Evolutionary conservation across 306 rosid species (phyloP), one percentile per base, ranked within the genome.

Genomic region (Castanopsis chinensis): DNA sequence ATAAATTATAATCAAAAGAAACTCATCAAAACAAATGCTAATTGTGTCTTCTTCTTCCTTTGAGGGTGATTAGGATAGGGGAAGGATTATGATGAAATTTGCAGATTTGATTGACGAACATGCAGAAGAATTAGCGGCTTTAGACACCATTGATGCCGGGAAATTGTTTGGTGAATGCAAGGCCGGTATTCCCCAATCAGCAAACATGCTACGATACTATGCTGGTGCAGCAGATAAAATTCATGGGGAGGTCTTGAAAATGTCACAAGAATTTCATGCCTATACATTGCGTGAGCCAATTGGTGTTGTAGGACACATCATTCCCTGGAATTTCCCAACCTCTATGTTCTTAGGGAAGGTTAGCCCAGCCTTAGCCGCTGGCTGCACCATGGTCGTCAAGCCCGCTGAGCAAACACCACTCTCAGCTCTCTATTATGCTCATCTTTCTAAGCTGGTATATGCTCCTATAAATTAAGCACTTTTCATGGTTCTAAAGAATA

Each of bases 331-430:
- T 64, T 89, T 91, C 43, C 98, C 98, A 0, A 83, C 80, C 28
- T 58, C 65, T 54, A 71, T 92, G 90, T 84, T 92, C 58, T 71
- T 83, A 35, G 18, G 68, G 2, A 94, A 94, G 89, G 90, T 74
- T 8, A 61, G 83, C 83, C 98, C 98, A 7, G 61, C 98, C 67
- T 86, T 94, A 55, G 97, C 98, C 13, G 93, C 92, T 4, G 98
- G 98, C 25, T 94, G 98, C 86, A 92, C 98, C 23, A 86, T 94
- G 91, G 59, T 94, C 69, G 68, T 91, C 70, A 94, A 94, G 69
- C 98, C 98, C 0, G 97, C 97, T 33, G 97, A 94, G 86, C 98
- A 94, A 41, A 92, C 97, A 14, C 95, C 98, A 12, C 94, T 94
- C 41, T 88, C 97, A 0, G 94, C 98, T 63, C 90, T 94, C 56